These are phyloP conservation scores for Trichoderma sp. DNA, from an alignment of 2,329 filamentous ascomycete species.

Conservation along the genomic window DNA sequence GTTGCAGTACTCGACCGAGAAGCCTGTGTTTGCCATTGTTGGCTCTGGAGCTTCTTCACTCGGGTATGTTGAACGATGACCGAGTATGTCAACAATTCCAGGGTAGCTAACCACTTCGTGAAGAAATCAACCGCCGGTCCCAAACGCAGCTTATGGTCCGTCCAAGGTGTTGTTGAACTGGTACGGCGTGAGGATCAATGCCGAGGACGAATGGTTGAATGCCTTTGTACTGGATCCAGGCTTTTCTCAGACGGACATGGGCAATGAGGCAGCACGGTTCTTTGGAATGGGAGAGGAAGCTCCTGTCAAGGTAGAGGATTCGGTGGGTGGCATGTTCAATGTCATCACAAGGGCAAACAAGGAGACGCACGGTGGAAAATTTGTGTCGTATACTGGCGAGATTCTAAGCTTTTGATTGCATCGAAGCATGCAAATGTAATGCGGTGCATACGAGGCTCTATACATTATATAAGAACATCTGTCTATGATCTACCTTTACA, in stretches of 20 bases:
- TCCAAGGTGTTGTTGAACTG: constrained; percentile 43
- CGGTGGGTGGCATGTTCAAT: constrained; percentile 39
- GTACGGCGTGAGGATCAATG: constrained; percentile 26
- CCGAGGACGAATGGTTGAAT: constrained; percentile 30
- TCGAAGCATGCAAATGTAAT: not conserved
- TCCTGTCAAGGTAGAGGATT: constrained; percentile 39
- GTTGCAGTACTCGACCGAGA: constrained; percentile 35
- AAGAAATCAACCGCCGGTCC: constrained; percentile 38
- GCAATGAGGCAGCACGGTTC: constrained; percentile 37
- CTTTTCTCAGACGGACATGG: constrained; percentile 42
- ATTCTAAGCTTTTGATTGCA: not conserved
- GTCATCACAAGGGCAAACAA: constrained; percentile 41
- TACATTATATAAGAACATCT: not conserved
- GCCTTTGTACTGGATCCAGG: constrained; percentile 44
- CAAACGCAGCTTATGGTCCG: constrained; percentile 42
- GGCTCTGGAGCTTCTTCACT: constrained; percentile 34
- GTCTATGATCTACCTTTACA: no score
- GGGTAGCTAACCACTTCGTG: constrained; percentile 30
- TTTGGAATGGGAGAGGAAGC: constrained; percentile 36
- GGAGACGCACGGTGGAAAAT: constrained; percentile 14
- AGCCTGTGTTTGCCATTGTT: constrained; percentile 43
- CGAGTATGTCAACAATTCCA: no score
- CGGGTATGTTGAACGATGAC: constrained; percentile 20
- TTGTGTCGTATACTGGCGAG: constrained; percentile 8
- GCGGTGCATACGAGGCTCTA: not conserved